These are phyloP conservation scores for Hypoxylon sp. DNA, from an alignment of 2,329 filamentous ascomycete genomes.

Conservation along the genomic window DNA sequence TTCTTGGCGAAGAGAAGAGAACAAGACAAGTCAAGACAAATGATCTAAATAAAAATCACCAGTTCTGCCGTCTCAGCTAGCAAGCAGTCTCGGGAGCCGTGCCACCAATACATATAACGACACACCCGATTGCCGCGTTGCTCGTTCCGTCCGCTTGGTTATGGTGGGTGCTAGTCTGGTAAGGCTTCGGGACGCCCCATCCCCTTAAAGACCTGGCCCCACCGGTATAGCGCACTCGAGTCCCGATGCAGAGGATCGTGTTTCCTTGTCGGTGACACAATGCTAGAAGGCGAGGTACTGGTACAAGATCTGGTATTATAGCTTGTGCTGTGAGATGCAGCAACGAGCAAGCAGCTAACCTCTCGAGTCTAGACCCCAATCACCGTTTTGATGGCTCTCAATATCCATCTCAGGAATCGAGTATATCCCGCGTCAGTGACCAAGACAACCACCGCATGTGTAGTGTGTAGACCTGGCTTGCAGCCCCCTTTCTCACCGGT, in stretches of 20 bases:
- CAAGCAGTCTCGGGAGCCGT: constrained; percentile 29
- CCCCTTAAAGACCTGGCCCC: constrained; percentile 27
- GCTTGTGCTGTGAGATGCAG: constrained; percentile 20
- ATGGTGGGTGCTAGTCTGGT: constrained; percentile 23
- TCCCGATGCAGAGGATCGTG: constrained; percentile 36
- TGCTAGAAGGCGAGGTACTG: constrained; percentile 26
- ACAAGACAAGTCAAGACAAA: too few species aligned
- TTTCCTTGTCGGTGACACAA: constrained; percentile 33
- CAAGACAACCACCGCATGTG: constrained; percentile 9
- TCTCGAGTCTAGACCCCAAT: constrained; percentile 17
- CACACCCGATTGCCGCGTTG: constrained; percentile 27
- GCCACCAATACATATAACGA: constrained; percentile 14
- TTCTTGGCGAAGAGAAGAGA: too few species aligned
- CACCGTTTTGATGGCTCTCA: constrained; percentile 12
- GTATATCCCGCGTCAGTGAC: constrained; percentile 3
- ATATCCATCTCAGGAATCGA: background rate
- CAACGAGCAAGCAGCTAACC: constrained; percentile 11
- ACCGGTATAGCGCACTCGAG: constrained; percentile 30
- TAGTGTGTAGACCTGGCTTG: constrained; percentile 19
- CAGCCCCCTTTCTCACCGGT: constrained; percentile 5
- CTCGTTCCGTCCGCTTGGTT: constrained; percentile 30
- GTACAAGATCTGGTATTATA: constrained; percentile 33
- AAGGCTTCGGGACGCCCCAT: constrained; percentile 33
- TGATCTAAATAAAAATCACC: too few species aligned
- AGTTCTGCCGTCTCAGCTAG: constrained; percentile 15